Conservation (phyloP, 768 basidiomycete species). For the Mrakia blollopis region DNA sequence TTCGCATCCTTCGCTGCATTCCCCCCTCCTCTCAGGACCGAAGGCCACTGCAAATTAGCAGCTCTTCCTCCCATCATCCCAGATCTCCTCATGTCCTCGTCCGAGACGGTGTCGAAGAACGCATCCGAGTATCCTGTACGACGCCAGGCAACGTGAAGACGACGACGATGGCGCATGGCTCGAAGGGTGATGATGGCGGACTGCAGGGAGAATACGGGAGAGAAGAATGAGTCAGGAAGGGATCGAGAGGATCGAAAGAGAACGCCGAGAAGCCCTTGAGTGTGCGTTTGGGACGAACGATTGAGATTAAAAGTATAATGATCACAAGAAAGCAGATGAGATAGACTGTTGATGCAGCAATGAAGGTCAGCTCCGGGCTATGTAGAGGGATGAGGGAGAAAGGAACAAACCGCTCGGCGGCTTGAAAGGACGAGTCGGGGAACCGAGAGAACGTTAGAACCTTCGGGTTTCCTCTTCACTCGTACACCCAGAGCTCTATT, state of each 20-base stretch:
- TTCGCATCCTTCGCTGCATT: constrained; percentile 7
- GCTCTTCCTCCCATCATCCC: neutral
- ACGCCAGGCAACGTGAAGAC: constrained; percentile 25
- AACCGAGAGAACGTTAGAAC: neutral
- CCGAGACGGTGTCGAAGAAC: constrained; percentile 24
- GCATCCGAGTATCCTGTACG: constrained; percentile 27
- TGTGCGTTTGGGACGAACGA: neutral
- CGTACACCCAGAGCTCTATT: neutral
- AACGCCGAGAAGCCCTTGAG: neutral
- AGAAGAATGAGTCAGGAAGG: neutral
- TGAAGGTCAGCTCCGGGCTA: neutral
- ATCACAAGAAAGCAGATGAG: constrained; percentile 25
- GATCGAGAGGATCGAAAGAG: neutral
- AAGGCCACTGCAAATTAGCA: neutral
- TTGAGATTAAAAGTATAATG: constrained; percentile 17
- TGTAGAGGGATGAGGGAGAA: neutral
- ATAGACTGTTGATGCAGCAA: neutral
- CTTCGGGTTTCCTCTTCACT: neutral
- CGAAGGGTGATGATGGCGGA: constrained; percentile 1
- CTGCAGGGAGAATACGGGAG: neutral
- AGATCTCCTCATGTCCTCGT: neutral
- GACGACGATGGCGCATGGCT: constrained; percentile 15
- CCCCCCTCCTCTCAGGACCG: neutral
- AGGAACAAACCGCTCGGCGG: neutral
- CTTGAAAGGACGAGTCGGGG: neutral